A percentile compares a stretch with the other conserved stretches of the same genome.
Evolutionary conservation across 208 protist genomes (phyloP).

Genomic region (Phytomonas sp.): DNA sequence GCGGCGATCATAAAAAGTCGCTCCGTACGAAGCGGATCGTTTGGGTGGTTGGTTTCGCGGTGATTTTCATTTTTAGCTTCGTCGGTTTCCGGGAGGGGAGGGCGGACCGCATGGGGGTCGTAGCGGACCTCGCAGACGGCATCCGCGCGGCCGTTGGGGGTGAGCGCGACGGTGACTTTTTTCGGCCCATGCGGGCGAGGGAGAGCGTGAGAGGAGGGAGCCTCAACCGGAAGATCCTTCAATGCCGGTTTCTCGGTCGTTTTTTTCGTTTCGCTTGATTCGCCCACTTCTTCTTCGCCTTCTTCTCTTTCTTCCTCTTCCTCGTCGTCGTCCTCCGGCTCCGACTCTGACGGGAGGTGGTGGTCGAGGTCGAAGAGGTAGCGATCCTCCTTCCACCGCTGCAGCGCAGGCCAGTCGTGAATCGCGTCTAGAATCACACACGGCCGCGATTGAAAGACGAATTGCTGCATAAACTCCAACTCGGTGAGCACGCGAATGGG

Average conservation of each 20-base stretch:
- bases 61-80: not conserved
- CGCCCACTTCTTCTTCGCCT: not conserved
- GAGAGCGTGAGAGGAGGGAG: no score
- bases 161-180: slow-evolving; percentile 80
- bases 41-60: not conserved
- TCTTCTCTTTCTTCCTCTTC: not conserved
- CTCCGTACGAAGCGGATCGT: slow-evolving; percentile 21
- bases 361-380: slow-evolving; percentile 76
- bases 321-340: slow-evolving; percentile 12
- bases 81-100: slow-evolving; percentile 3
- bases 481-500: slow-evolving; percentile 48
- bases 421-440: slow-evolving; percentile 72
- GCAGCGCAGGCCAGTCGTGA: slow-evolving; percentile 65
- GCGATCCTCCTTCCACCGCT: slow-evolving; percentile 56
- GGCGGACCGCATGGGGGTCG: slow-evolving; percentile 20
- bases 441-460: slow-evolving; percentile 73
- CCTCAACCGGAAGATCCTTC: no score
- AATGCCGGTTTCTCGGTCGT: not conserved
- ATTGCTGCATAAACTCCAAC: slow-evolving; percentile 79
- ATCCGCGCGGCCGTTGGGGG: slow-evolving; percentile 87
- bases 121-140: slow-evolving; percentile 78
- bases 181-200: slow-evolving; percentile 18
- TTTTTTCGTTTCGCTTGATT: slow-evolving; percentile 1
- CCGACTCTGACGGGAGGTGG: slow-evolving; percentile 26
- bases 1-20: slow-evolving; percentile 80